Evolutionary conservation across 2,329 filamentous ascomycete genomes (phyloP), one percentile per base, ranked within the genome.

Genomic region (Endothia cerciana): DNA sequence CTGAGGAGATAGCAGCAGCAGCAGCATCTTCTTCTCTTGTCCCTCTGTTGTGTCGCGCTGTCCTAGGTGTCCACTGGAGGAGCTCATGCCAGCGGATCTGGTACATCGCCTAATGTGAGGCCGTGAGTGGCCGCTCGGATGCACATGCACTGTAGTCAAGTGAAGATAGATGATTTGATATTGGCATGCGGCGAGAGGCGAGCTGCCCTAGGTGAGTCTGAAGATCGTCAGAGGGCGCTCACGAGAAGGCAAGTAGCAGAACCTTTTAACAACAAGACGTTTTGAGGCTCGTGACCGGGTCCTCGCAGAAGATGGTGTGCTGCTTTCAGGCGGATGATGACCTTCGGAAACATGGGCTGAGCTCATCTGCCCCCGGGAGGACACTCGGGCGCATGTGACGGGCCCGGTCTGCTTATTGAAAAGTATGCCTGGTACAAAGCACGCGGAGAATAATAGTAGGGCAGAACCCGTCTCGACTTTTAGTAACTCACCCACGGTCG

Each of bases 251-350:
- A n/a, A 13, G 15, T n/a, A 49, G 22, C 10, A 49, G 4, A 4
- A 4, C 22, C 22, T 28, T 15, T 15, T 13, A 30, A 30, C 17
- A 22, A 59, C n/a, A 30, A 36, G 33, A 1, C 33, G 6, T 43
- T 30, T 22, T 15, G 40, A 41, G 58, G 25, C 58, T 60, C 58
- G 58, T 60, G 58, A 60, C 30, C n/a, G 41, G 13, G 2, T 17
- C 25, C 33, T 8, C n/a, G 30, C 57, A 22, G 25, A 49, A 49
- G 58, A 60, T 43, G 58, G 41, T 60, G 58, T 60, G 47, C n/a
- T 38, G 33, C 40, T 4, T 22, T 13, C 15, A 11, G 7, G 36
- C 15, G 8, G 28, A 49, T 36, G 41, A 60, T 51, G 47, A 51
- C 41, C 30, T 38, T 2, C 58, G 28, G 41, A 7, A 49, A 28